These are phyloP conservation scores for Gentiana macrophylla DNA, from an alignment of 257 asterid species.

Conservation along the genomic window DNA sequence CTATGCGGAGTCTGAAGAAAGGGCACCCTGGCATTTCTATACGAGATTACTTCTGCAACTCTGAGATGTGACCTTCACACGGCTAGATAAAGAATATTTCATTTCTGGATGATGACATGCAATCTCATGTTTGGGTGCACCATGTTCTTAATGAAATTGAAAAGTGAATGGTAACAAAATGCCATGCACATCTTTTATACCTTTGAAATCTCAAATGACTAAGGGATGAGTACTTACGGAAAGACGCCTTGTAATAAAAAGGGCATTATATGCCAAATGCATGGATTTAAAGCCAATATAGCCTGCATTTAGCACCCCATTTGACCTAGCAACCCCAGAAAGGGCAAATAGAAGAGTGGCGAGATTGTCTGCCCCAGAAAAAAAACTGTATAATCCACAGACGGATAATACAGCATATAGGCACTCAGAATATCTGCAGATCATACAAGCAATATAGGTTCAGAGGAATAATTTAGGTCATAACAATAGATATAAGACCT, in stretches of 20 bases:
- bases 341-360: conserved; percentile 71
- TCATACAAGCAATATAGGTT: conserved; percentile 8
- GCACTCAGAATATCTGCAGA: conserved; percentile 86
- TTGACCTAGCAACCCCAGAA: conserved; percentile 78
- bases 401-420: conserved; percentile 66
- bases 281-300: conserved; percentile 61
- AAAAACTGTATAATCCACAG: conserved; percentile 63
- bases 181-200: too few species aligned
- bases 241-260: conserved; percentile 28
- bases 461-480: conserved; percentile 11
- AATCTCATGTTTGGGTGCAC: too few species aligned
- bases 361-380: conserved; percentile 33
- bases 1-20: too few species aligned
- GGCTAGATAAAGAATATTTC: too few species aligned
- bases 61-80: too few species aligned
- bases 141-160: too few species aligned
- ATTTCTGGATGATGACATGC: too few species aligned
- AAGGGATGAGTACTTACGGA: conserved; percentile 34
- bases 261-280: conserved; percentile 45
- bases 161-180: too few species aligned
- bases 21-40: too few species aligned
- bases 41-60: too few species aligned
- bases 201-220: neutral
- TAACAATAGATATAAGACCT: conserved; percentile 13
- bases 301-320: conserved; percentile 88